Conservation (phyloP, 2,329 filamentous ascomycete species). For the Fusarium concolor region DNA sequence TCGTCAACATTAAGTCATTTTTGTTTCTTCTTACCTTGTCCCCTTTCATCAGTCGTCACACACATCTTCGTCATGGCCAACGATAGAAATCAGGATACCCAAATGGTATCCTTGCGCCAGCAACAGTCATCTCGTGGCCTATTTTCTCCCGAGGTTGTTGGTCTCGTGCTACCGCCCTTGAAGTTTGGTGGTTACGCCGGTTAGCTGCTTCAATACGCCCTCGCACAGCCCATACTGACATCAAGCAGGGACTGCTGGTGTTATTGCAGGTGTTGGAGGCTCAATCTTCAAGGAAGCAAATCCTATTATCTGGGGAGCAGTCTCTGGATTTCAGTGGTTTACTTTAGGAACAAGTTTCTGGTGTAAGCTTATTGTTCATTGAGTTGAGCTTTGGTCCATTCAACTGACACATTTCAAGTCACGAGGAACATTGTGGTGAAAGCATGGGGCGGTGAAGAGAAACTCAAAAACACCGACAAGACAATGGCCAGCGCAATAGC, state of each 20-base stretch:
- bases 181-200: slow-evolving; percentile 71
- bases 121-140: slow-evolving; percentile 50
- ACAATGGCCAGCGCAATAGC: slow-evolving; percentile 76
- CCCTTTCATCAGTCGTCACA: background rate
- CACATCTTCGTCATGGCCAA: slow-evolving; percentile 34
- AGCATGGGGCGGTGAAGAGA: slow-evolving; percentile 62
- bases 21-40: background rate
- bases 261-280: slow-evolving; percentile 73
- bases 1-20: background rate
- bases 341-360: slow-evolving; percentile 81
- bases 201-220: slow-evolving; percentile 47
- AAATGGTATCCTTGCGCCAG: slow-evolving; percentile 36
- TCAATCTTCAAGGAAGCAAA: slow-evolving; percentile 77
- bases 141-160: slow-evolving; percentile 57
- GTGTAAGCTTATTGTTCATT: slow-evolving; percentile 62
- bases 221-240: slow-evolving; percentile 32
- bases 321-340: slow-evolving; percentile 84
- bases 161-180: slow-evolving; percentile 63
- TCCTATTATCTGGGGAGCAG: slow-evolving; percentile 76
- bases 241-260: slow-evolving; percentile 66
- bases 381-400: background rate
- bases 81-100: slow-evolving; percentile 32
- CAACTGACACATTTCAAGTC: slow-evolving; percentile 52
- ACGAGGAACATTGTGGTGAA: slow-evolving; percentile 61
- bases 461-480: slow-evolving; percentile 68